Evolutionary conservation across 2,329 filamentous ascomycete species (phyloP).

Genomic region (Epichloe hybrida): DNA sequence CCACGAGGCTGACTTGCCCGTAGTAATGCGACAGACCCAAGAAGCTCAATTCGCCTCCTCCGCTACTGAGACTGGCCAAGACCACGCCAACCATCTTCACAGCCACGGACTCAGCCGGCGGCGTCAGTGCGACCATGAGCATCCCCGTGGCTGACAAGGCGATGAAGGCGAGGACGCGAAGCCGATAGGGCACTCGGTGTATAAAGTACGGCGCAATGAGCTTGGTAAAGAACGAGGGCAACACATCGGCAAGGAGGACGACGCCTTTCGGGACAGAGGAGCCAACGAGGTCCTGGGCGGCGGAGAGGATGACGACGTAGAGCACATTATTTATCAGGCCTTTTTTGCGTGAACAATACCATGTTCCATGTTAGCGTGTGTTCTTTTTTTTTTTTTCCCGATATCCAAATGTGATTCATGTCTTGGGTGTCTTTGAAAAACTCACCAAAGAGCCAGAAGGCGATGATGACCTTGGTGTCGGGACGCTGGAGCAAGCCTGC

Average conservation of each 20-base stretch:
- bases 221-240: slow-evolving; percentile 81
- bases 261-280: slow-evolving; percentile 80
- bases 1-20: slow-evolving; percentile 70
- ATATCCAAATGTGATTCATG: not conserved
- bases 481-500: slow-evolving; percentile 49
- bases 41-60: slow-evolving; percentile 82
- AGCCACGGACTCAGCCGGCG: slow-evolving; percentile 48
- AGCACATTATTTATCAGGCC: slow-evolving; percentile 82
- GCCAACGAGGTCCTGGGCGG: slow-evolving; percentile 89
- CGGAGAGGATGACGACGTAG: slow-evolving; percentile 92
- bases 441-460: slow-evolving; percentile 90
- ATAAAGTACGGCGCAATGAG: slow-evolving; percentile 89
- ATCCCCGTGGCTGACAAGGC: slow-evolving; percentile 69
- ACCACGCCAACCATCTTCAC: slow-evolving; percentile 73
- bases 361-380: not conserved
- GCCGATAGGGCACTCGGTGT: slow-evolving; percentile 66
- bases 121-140: slow-evolving; percentile 75
- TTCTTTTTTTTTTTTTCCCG: too few species aligned
- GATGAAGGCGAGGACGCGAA: slow-evolving; percentile 64
- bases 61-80: slow-evolving; percentile 72
- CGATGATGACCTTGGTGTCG: slow-evolving; percentile 57
- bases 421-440: not conserved
- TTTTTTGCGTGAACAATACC: slow-evolving; percentile 4
- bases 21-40: slow-evolving; percentile 88
- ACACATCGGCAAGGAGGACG: slow-evolving; percentile 83